Percentiles rank a stretch among this genome's conserved stretches.
Conservation (phyloP, 352 stramenopile species). For the Globisporangium nunn region DNA sequence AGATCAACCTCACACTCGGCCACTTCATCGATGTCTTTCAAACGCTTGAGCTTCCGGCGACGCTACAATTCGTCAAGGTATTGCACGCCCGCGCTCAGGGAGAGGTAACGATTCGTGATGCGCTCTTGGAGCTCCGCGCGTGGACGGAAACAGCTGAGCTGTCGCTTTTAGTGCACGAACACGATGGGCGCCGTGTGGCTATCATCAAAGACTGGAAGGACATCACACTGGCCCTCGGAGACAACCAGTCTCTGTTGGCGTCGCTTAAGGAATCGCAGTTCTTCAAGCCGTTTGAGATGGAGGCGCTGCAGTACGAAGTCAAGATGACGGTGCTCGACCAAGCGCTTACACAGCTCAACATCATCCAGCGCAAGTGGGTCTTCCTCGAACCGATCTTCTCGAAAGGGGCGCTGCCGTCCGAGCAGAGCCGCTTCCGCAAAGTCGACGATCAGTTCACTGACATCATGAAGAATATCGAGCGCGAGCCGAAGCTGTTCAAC, state of each 20-base stretch:
- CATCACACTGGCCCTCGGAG: conserved; percentile 89
- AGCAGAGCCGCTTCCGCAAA: conserved; percentile 86
- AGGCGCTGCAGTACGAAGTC: conserved; percentile 86
- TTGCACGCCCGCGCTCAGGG: conserved; percentile 85
- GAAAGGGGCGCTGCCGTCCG: conserved; percentile 88
- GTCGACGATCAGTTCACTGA: conserved; percentile 93
- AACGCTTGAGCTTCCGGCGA: conserved; percentile 70
- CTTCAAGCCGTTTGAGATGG: conserved; percentile 92
- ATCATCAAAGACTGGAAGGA: conserved; percentile 97
- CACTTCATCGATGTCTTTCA: conserved; percentile 87
- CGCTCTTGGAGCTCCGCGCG: conserved; percentile 89
- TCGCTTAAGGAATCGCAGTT: conserved; percentile 95
- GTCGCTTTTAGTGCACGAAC: conserved; percentile 83
- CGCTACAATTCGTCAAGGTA: conserved; percentile 92
- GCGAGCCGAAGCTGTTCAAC: conserved; percentile 90
- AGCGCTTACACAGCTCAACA: conserved; percentile 76
- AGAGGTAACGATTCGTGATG: conserved; percentile 94
- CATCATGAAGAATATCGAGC: conserved; percentile 88
- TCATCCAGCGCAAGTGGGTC: conserved; percentile 95
- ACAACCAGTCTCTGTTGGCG: conserved; percentile 93
- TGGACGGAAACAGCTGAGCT: conserved; percentile 91
- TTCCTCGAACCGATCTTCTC: conserved; percentile 96
- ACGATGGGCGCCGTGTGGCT: conserved; percentile 61
- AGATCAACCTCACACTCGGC: conserved; percentile 86
- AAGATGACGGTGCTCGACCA: conserved; percentile 87